Conservation (phyloP, 345 rosid species). For the Gossypium longicalyx region DNA sequence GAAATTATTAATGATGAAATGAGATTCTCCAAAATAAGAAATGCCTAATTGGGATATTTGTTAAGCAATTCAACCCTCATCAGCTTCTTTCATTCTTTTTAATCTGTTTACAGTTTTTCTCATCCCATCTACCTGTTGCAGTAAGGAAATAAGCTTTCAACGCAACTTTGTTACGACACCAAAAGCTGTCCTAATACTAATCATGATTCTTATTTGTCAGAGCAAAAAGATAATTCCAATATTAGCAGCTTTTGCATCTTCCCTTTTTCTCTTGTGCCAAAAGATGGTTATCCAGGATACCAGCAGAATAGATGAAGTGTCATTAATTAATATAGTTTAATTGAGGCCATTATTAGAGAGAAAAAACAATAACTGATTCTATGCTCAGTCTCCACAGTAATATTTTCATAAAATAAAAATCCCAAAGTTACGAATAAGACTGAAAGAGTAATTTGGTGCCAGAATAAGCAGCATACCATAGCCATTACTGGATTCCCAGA, state of each 20-base stretch:
- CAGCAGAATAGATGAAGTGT: not conserved
- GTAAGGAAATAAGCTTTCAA: not conserved
- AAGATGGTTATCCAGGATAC: not conserved
- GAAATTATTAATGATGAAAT: not conserved
- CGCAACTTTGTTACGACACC: not conserved
- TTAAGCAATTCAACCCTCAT: constrained; percentile 2
- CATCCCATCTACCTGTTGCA: not conserved
- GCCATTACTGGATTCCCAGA: constrained; percentile 95
- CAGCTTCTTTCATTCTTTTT: not conserved
- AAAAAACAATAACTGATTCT: not conserved
- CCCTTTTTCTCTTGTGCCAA: not conserved
- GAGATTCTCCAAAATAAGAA: not conserved
- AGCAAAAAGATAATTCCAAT: not conserved
- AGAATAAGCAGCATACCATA: constrained; percentile 50
- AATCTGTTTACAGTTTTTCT: not conserved
- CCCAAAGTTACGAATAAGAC: constrained; percentile 6
- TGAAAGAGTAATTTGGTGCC: not conserved
- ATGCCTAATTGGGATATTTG: not conserved
- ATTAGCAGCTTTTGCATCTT: not conserved
- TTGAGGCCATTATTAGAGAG: not conserved
- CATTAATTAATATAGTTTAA: not conserved
- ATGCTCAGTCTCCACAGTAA: not conserved
- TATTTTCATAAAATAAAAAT: not conserved
- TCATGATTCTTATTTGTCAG: not conserved
- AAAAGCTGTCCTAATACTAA: not conserved